These are phyloP conservation scores for Naumovozyma baii DNA, from an alignment of 805 yeast species.

Conservation along the genomic window DNA sequence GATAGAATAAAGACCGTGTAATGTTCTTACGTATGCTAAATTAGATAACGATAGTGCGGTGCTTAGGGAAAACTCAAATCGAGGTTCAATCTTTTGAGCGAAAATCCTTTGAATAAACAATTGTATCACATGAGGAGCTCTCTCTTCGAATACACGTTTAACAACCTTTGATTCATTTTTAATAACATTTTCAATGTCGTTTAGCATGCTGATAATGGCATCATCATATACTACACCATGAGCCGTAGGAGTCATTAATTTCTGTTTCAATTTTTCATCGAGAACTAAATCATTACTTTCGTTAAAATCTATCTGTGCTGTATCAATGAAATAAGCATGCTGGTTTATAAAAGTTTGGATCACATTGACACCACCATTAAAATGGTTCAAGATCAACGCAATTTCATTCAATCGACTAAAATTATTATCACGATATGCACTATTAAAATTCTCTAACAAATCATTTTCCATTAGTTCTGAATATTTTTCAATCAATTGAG, in stretches of 20 bases:
- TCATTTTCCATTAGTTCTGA: constrained; percentile 70
- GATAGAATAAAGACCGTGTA: constrained; percentile 55
- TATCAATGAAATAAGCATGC: constrained; percentile 53
- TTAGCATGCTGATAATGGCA: constrained; percentile 42
- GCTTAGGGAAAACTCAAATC: constrained; percentile 48
- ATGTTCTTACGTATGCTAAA: constrained; percentile 64
- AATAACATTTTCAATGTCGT: constrained; percentile 49
- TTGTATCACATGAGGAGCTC: constrained; percentile 51
- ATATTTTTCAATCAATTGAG: constrained; percentile 47
- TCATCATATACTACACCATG: constrained; percentile 42
- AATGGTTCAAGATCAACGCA: constrained; percentile 65
- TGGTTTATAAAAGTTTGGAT: constrained; percentile 75
- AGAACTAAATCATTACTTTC: constrained; percentile 25
- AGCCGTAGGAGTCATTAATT: constrained; percentile 49
- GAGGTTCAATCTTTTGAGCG: constrained; percentile 56
- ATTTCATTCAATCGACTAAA: constrained; percentile 63
- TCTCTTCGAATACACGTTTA: constrained; percentile 60
- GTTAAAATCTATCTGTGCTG: constrained; percentile 24
- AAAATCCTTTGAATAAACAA: constrained; percentile 67
- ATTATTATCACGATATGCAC: constrained; percentile 62
- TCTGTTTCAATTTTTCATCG: constrained; percentile 47
- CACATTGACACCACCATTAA: constrained; percentile 77
- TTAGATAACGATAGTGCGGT: constrained; percentile 54
- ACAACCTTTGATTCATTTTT: constrained; percentile 67
- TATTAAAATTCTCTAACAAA: constrained; percentile 58